Evolutionary conservation across 1,139 yeast genomes (phyloP).

Genomic region (Candida sp.): DNA sequence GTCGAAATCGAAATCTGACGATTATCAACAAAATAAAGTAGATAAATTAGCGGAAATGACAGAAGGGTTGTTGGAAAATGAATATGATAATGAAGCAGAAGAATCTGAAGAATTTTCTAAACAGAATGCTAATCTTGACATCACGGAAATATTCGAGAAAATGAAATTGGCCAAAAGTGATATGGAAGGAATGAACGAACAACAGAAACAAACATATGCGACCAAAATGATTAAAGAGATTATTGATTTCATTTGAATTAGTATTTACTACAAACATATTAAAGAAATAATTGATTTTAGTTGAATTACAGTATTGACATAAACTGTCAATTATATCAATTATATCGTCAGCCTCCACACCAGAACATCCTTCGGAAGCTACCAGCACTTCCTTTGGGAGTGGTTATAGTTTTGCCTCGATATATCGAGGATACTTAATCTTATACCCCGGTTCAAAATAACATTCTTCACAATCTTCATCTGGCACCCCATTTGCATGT

Average conservation of each 20-base stretch:
- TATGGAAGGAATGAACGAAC: conserved; percentile 18
- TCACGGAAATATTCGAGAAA: conserved; percentile 25
- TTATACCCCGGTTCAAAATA: conserved; percentile 59
- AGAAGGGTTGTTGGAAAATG: conserved; percentile 18
- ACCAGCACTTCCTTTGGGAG: no score
- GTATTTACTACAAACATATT: no score
- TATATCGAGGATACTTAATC: conserved; percentile 22
- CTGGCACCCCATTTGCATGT: conserved; percentile 75
- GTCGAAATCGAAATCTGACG: background rate
- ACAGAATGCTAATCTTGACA: conserved; percentile 13
- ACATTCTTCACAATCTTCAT: conserved; percentile 83
- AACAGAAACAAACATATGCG: conserved; percentile 27
- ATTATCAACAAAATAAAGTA: conserved; percentile 16
- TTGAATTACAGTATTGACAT: no score
- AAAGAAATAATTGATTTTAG: no score
- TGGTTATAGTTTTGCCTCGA: background rate
- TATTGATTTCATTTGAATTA: conserved; percentile 29
- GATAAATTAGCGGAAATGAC: conserved; percentile 25
- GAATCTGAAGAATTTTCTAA: conserved; percentile 6
- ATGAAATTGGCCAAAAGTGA: conserved; percentile 28
- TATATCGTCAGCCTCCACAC: no score
- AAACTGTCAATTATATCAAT: no score
- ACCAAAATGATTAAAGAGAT: conserved; percentile 33
- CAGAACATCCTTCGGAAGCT: no score
- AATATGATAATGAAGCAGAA: conserved; percentile 18